These are phyloP conservation scores for Chaetoceros muelleri DNA, from an alignment of 108 stramenopile species.

Conservation along the genomic window DNA sequence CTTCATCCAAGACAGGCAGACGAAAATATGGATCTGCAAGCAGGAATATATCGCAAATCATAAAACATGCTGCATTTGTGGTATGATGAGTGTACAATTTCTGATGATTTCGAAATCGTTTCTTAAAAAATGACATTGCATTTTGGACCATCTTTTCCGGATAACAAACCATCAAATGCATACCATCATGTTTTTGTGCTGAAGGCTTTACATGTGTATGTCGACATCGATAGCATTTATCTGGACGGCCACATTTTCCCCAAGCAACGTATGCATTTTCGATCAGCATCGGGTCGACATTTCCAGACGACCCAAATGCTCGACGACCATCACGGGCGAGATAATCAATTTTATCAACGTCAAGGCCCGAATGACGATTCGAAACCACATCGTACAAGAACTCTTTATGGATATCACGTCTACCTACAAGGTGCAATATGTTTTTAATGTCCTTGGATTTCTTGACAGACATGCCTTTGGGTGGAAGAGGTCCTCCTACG, in stretches of 20 bases:
- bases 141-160: constrained; percentile 63
- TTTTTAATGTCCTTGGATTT: constrained; percentile 4
- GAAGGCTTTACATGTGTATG: constrained; percentile 4
- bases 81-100: constrained; percentile 82
- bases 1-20: constrained; percentile 13
- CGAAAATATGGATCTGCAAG: constrained; percentile 62
- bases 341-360: constrained; percentile 95
- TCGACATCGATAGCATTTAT: constrained; percentile 14
- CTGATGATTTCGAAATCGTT: constrained; percentile 60
- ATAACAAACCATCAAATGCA: constrained; percentile 79
- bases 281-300: constrained; percentile 36
- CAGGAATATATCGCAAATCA: constrained; percentile 68
- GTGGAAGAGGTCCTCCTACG: constrained; percentile 24
- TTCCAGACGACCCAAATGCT: constrained; percentile 20
- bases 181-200: constrained; percentile 6
- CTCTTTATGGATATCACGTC: constrained; percentile 35
- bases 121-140: constrained; percentile 58
- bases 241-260: constrained; percentile 32
- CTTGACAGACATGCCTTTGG: constrained; percentile 19
- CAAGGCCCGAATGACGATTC: constrained; percentile 80
- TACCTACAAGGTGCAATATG: constrained; percentile 31
- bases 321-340: constrained; percentile 70
- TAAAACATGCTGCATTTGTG: constrained; percentile 43
- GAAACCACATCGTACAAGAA: constrained; percentile 90
- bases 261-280: constrained; percentile 64